These are phyloP conservation scores for Omphalea diandra DNA, from an alignment of 441 rosid species.

Conservation along the genomic window DNA sequence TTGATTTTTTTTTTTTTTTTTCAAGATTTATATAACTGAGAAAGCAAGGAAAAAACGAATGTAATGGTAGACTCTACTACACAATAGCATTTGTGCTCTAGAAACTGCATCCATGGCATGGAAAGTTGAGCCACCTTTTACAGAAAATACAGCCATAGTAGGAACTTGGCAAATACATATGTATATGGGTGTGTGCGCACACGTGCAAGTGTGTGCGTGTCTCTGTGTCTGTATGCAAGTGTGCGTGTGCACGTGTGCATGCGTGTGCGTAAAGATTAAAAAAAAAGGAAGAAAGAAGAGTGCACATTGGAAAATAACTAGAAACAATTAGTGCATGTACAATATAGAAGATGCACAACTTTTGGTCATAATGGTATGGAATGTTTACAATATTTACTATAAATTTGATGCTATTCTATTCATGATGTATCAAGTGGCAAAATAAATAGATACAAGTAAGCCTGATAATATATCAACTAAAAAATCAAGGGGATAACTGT, in stretches of 20 bases:
- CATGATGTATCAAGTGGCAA: not conserved
- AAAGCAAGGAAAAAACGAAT: conserved; percentile 8
- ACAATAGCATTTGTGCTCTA: not conserved
- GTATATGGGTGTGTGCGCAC: no score
- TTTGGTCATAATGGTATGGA: not conserved
- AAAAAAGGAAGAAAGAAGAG: not conserved
- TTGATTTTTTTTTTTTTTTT: not conserved
- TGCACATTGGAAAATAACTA: not conserved
- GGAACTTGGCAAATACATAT: no score
- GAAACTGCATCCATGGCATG: not conserved
- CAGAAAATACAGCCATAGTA: not conserved
- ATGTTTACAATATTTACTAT: not conserved
- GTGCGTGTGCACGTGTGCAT: no score
- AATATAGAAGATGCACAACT: not conserved
- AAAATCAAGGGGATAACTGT: conserved; percentile 8
- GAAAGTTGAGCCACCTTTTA: not conserved
- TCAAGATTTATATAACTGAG: conserved; percentile 4
- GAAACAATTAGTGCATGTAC: not conserved
- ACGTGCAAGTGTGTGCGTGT: no score
- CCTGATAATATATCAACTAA: not conserved
- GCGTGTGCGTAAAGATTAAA: no score
- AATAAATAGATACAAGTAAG: not conserved
- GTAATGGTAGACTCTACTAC: not conserved
- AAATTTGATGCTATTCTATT: not conserved
- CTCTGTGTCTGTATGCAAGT: no score